Percentiles rank a stretch among this genome's conserved stretches.
Conservation (phyloP, 2,329 filamentous ascomycete species). For the Colletotrichum eleusines region DNA sequence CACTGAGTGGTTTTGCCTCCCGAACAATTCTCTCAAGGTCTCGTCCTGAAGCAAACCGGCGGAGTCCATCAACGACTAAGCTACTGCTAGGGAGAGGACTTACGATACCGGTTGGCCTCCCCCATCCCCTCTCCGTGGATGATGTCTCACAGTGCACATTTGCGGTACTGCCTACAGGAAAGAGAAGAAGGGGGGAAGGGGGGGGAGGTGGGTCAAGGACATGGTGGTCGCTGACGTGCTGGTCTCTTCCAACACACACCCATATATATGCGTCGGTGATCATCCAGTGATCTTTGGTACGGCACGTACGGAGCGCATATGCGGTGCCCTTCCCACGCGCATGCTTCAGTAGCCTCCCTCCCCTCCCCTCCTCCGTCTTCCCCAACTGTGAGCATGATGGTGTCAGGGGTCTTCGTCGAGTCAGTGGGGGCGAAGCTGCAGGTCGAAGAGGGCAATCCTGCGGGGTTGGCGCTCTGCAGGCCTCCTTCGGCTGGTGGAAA, state of each 20-base stretch:
- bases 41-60: slow-evolving; percentile 32
- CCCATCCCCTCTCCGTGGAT: slow-evolving; percentile 7
- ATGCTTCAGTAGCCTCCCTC: not conserved
- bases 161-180: slow-evolving; percentile 11
- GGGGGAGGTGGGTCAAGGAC: not conserved
- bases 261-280: slow-evolving; percentile 37
- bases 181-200: not conserved
- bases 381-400: slow-evolving; percentile 10
- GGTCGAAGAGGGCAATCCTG: slow-evolving; percentile 9
- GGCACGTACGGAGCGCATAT: slow-evolving; percentile 38
- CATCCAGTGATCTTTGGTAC: slow-evolving; percentile 42
- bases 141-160: slow-evolving; percentile 4
- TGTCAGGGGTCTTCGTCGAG: slow-evolving; percentile 31
- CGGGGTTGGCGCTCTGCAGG: slow-evolving; percentile 22
- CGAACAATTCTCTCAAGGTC: slow-evolving; percentile 9
- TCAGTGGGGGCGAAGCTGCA: slow-evolving; percentile 25
- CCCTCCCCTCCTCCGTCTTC: not conserved
- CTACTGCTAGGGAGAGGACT: slow-evolving; percentile 4
- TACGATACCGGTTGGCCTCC: slow-evolving; percentile 16
- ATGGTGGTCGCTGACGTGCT: slow-evolving; percentile 36
- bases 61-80: not conserved
- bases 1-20: slow-evolving; percentile 9
- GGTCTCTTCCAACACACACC: slow-evolving; percentile 23
- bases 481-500: slow-evolving; percentile 14
- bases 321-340: slow-evolving; percentile 19